These are phyloP conservation scores for Geopyxis carbonaria DNA, from an alignment of 495 filamentous ascomycete species.

Conservation along the genomic window DNA sequence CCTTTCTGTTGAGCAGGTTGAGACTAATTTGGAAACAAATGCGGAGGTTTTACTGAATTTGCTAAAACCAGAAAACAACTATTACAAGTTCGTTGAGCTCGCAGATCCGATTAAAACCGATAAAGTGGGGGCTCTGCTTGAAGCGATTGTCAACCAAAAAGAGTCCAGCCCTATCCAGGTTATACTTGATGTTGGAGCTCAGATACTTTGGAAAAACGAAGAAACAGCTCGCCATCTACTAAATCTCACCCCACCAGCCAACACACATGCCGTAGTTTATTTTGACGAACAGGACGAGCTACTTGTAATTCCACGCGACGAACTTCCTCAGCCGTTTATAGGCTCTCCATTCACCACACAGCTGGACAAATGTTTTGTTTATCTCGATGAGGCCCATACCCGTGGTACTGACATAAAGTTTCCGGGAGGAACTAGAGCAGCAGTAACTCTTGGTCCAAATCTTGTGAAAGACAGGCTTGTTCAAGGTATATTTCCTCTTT, in stretches of 20 bases:
- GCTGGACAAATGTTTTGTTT: conserved; percentile 48
- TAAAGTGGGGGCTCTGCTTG: conserved; percentile 32
- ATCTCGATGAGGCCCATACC: conserved; percentile 61
- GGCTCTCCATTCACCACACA: conserved; percentile 44
- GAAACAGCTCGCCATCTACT: conserved; percentile 38
- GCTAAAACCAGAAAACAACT: conserved; percentile 38
- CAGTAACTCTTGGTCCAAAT: conserved; percentile 50
- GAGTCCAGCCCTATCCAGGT: conserved; percentile 37
- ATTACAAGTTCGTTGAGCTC: conserved; percentile 12
- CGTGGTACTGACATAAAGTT: conserved; percentile 56
- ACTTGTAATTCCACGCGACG: conserved; percentile 30
- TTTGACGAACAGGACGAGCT: conserved; percentile 37
- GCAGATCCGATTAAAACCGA: too few species aligned
- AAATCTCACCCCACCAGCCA: neutral
- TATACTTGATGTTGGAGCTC: conserved; percentile 58
- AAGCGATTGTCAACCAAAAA: conserved; percentile 27
- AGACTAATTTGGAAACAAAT: conserved; percentile 43
- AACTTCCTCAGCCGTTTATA: conserved; percentile 34
- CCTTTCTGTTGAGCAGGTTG: conserved; percentile 36
- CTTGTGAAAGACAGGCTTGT: conserved; percentile 56
- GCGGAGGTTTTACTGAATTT: conserved; percentile 43
- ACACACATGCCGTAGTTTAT: conserved; percentile 37
- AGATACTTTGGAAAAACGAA: conserved; percentile 44
- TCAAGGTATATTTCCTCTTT: conserved; percentile 41
- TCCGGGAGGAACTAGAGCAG: conserved; percentile 41